Percentiles rank a stretch among this genome's conserved stretches.
phyloP scores from a whole-genome alignment of 371 early-diverging fungal species.

The Apophysomyces sp. region DNA sequence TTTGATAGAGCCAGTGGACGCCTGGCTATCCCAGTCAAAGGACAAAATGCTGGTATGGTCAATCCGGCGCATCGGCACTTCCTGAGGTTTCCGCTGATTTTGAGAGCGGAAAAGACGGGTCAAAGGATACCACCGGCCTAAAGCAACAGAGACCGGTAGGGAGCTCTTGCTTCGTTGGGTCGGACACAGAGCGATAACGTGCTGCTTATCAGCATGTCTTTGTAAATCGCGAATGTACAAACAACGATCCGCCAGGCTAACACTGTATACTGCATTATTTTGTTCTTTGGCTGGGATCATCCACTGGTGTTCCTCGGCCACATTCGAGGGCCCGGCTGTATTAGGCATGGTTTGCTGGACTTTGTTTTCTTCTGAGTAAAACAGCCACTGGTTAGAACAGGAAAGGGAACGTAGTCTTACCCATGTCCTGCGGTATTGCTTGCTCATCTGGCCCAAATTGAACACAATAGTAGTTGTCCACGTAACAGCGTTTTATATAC shows the following conservation, averaged over 20 bases:
- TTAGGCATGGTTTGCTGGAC: neutral
- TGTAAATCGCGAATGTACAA: neutral
- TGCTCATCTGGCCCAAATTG: constrained; percentile 4
- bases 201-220: neutral
- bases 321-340: neutral
- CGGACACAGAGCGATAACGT: neutral
- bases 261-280: neutral
- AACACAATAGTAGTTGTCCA: constrained; percentile 30
- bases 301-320: neutral
- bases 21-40: constrained; percentile 1
- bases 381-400: neutral
- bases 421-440: neutral
- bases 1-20: neutral
- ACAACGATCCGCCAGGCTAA: neutral
- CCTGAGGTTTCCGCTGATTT: neutral
- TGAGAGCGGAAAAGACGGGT: neutral
- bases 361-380: neutral
- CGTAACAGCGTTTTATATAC: constrained; percentile 21
- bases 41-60: neutral
- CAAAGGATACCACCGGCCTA: neutral
- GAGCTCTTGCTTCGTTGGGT: neutral
- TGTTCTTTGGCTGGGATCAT: neutral
- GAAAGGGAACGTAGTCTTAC: neutral
- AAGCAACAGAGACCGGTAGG: neutral
- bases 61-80: neutral